These are phyloP conservation scores for Cubamyces sp. DNA, from an alignment of 768 basidiomycete genomes.

Conservation along the genomic window DNA sequence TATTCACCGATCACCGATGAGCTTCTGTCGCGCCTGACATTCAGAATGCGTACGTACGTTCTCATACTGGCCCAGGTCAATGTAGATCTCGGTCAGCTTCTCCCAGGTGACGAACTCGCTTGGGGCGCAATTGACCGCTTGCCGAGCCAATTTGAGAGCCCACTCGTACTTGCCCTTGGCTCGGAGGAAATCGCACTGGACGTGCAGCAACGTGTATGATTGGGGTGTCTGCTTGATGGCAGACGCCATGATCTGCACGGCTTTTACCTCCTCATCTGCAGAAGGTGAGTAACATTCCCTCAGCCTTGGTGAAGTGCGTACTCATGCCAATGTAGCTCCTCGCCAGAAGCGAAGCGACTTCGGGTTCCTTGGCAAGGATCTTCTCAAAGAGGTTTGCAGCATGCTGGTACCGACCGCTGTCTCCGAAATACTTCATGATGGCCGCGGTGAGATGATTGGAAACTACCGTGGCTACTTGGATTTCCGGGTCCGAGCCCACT, in stretches of 20 bases:
- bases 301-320: conserved; percentile 45
- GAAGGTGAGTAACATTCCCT: background rate
- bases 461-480: conserved; percentile 95
- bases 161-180: conserved; percentile 84
- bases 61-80: conserved; percentile 87
- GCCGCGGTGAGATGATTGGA: conserved; percentile 96
- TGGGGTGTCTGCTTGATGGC: conserved; percentile 88
- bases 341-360: conserved; percentile 86
- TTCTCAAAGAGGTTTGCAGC: conserved; percentile 96
- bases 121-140: conserved; percentile 97
- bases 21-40: background rate
- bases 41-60: conserved; percentile 42
- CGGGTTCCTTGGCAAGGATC: conserved; percentile 80
- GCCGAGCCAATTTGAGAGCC: conserved; percentile 89
- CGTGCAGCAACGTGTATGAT: conserved; percentile 92
- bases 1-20: conserved; percentile 21
- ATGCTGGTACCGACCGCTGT: conserved; percentile 82
- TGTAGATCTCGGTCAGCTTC: conserved; percentile 93
- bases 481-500: conserved; percentile 97
- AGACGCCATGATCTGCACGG: conserved; percentile 87
- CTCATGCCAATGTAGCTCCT: conserved; percentile 97
- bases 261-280: conserved; percentile 97
- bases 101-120: conserved; percentile 99
- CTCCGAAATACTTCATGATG: conserved; percentile 96
- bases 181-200: conserved; percentile 91